phyloP scores from a whole-genome alignment of 2,329 filamentous ascomycete genomes.

The Ceratocystis ficicola region DNA sequence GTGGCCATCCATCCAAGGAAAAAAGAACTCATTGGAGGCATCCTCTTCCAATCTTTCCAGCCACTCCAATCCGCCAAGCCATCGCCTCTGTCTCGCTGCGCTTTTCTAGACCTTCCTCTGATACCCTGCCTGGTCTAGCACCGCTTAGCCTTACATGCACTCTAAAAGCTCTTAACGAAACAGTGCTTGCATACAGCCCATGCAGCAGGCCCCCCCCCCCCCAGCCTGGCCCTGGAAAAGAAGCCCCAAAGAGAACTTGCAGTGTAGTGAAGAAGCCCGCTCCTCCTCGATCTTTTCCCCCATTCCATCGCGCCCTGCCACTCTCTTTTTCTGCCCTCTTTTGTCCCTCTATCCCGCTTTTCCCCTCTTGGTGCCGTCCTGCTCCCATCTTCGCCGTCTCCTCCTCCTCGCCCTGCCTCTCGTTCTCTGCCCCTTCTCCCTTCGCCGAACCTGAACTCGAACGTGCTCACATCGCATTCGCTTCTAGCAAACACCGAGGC shows the following conservation, averaged over 20 bases:
- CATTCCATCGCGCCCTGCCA: slow-evolving; percentile 10
- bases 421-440: neutral
- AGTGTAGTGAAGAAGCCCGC: neutral
- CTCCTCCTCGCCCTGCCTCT: neutral
- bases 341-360: neutral
- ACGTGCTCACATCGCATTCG: neutral
- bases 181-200: neutral
- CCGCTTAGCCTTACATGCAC: neutral
- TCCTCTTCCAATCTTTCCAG: too few relatives aligned
- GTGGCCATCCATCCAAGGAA: too few relatives aligned
- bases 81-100: neutral
- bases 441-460: neutral
- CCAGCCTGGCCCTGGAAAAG: neutral
- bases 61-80: too few relatives aligned
- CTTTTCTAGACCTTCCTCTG: slow-evolving; percentile 5
- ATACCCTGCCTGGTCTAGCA: neutral
- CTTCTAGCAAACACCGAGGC: neutral
- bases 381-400: neutral
- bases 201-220: too few relatives aligned
- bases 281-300: slow-evolving; percentile 6
- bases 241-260: slow-evolving; percentile 8
- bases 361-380: neutral
- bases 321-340: slow-evolving; percentile 6
- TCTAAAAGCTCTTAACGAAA: neutral
- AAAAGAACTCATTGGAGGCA: too few relatives aligned